Evolutionary conservation across 2,329 filamentous ascomycete species (phyloP), one percentile per base, ranked within the genome.

Genomic region (Colletotrichum zoysiae): DNA sequence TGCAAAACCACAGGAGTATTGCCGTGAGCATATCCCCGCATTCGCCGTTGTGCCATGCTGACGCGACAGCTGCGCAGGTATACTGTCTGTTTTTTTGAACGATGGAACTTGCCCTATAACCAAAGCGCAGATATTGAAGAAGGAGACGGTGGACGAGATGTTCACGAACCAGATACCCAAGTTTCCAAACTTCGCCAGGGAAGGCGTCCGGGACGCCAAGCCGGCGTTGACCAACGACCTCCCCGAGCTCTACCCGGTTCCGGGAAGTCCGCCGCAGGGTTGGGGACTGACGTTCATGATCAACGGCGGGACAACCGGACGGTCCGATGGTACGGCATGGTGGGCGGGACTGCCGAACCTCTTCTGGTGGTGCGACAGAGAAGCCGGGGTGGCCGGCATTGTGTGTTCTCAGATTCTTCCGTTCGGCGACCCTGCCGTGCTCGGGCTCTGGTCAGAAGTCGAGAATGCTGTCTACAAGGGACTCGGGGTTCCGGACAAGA

Each of bases 61-160:
- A 44, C 8, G 74, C 53, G 33, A 9, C 1, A 35, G 18, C 30
- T 26, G 55, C 18, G 26, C 74, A 89, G 88, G 88, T 72, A 84
- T 93, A 30, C 84, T 93, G 3, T 85, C 89, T 0, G 84, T 86
- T 0, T 81, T 94, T 1, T 81, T 93, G 35, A 93, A 93, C 77
- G 82, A 91, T 72, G 91, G 92, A 57, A 87, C 82, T 0, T 89
- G 86, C 44, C 88, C 91, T 0, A 83, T 75, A 0, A 92, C 89
- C 0, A 86, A 86, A 1, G 78, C 78, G 0, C 82, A 83, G 63
- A 85, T 93, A 42, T 82, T 93, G 8, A 81, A 83, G 26, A 82
- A 85, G 20, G 81, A 85, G 40, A 92, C 90, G 0, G 86, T 93
- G 0, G 84, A 90, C 16, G 79, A 86, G 42, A 91, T 93, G 88